Conservation (phyloP, 2,329 filamentous ascomycete genomes). For the Verticillium longisporum region DNA sequence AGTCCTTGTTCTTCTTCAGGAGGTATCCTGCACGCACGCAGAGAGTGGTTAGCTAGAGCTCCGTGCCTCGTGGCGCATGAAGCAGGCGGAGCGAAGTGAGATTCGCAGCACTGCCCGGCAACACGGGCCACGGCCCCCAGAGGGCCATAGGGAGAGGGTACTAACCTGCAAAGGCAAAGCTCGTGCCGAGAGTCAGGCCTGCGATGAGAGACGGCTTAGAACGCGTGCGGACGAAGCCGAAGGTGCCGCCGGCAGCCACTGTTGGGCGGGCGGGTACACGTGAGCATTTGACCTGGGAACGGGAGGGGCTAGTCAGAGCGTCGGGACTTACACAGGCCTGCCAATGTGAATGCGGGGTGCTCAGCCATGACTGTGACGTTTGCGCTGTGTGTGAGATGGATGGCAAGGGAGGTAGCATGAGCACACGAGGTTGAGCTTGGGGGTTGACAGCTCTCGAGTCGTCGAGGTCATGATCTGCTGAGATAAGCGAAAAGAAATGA, state of each 20-base stretch:
- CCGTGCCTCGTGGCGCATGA: no score
- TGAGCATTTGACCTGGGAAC: background rate
- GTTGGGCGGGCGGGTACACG: slow-evolving; percentile 3
- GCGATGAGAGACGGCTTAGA: slow-evolving; percentile 25
- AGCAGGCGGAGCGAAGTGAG: no score
- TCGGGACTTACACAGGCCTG: slow-evolving; percentile 25
- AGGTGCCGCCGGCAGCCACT: slow-evolving; percentile 25
- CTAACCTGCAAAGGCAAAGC: slow-evolving; percentile 23
- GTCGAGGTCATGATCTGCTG: background rate
- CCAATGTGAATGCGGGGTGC: slow-evolving; percentile 32
- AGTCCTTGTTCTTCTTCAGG: slow-evolving; percentile 33
- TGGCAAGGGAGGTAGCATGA: background rate
- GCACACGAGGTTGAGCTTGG: background rate
- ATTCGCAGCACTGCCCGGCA: background rate
- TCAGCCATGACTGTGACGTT: slow-evolving; percentile 23
- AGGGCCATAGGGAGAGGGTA: background rate
- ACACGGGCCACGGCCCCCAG: background rate
- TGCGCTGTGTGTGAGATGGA: background rate
- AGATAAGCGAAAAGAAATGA: slow-evolving; percentile 1
- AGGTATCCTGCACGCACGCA: slow-evolving; percentile 27
- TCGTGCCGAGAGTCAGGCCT: slow-evolving; percentile 21
- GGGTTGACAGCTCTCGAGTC: background rate
- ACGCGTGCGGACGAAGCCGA: slow-evolving; percentile 20
- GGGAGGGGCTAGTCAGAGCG: background rate
- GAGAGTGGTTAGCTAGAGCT: no score